These are phyloP conservation scores for Neospermospora avenae DNA, from an alignment of 2,329 filamentous ascomycete species.

Conservation along the genomic window DNA sequence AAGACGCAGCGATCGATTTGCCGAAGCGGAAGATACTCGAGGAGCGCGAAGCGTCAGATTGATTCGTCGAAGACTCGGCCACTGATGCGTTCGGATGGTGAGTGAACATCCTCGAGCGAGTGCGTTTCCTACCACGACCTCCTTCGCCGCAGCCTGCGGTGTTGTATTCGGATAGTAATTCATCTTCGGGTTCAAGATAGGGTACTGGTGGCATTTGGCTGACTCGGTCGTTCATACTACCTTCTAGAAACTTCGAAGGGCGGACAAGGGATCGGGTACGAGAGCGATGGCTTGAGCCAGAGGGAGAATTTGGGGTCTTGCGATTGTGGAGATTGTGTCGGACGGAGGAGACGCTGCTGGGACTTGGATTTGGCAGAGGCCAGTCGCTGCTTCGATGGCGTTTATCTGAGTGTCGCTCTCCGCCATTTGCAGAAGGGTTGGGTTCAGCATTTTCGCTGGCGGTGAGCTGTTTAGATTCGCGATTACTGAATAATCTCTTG, in stretches of 20 bases:
- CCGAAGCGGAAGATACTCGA: slow-evolving; percentile 51
- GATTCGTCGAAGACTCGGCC: slow-evolving; percentile 22
- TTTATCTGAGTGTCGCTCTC: slow-evolving; percentile 38
- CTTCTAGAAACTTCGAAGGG: slow-evolving; percentile 69
- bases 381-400: slow-evolving; percentile 43
- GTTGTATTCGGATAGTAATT: slow-evolving; percentile 19
- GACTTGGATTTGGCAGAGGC: slow-evolving; percentile 34
- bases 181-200: slow-evolving; percentile 30
- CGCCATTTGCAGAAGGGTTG: slow-evolving; percentile 13
- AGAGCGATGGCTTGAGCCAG: slow-evolving; percentile 16
- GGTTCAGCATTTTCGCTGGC: slow-evolving; percentile 30
- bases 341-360: slow-evolving; percentile 6
- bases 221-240: slow-evolving; percentile 79
- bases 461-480: slow-evolving; percentile 21
- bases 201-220: slow-evolving; percentile 57
- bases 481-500: slow-evolving; percentile 35
- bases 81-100: slow-evolving; percentile 17
- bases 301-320: slow-evolving; percentile 28
- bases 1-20: slow-evolving; percentile 49
- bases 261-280: slow-evolving; percentile 40
- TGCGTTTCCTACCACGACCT: slow-evolving; percentile 18
- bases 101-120: slow-evolving; percentile 17
- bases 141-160: slow-evolving; percentile 6
- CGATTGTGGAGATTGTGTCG: slow-evolving; percentile 26
- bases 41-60: slow-evolving; percentile 13